Evolutionary conservation across 2,329 filamentous ascomycete genomes (phyloP).

Genomic region (Phialemoniopsis sp.): DNA sequence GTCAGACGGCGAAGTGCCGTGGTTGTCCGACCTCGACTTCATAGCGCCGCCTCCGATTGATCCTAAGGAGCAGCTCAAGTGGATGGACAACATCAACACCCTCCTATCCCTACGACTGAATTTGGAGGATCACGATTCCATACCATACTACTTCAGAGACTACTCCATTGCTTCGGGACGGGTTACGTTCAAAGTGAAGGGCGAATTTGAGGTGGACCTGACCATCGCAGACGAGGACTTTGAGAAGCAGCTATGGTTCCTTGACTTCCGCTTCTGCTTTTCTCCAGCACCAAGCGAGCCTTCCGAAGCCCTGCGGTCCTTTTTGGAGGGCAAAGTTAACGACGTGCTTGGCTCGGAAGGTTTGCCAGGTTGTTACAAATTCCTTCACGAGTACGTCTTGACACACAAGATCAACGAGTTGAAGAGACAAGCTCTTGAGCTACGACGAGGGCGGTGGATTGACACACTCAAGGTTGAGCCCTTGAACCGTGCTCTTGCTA

Average conservation of each 20-base stretch:
- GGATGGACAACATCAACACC: constrained; percentile 78
- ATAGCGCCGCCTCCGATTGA: constrained; percentile 70
- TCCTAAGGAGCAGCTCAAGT: constrained; percentile 66
- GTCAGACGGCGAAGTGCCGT: constrained; percentile 70
- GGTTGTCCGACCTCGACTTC: constrained; percentile 81
- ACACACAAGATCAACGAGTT: constrained; percentile 88
- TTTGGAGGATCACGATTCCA: constrained; percentile 72
- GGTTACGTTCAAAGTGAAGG: constrained; percentile 77
- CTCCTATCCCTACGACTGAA: constrained; percentile 79
- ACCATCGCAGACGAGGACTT: constrained; percentile 84
- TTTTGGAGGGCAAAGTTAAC: constrained; percentile 71
- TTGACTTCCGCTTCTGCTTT: constrained; percentile 85
- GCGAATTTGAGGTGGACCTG: constrained; percentile 90
- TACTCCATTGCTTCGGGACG: constrained; percentile 82
- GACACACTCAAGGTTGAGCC: constrained; percentile 73
- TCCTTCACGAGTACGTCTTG: constrained; percentile 81
- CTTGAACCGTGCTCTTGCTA: constrained; percentile 74
- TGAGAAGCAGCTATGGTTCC: constrained; percentile 84
- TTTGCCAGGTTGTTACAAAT: constrained; percentile 75
- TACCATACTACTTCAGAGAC: constrained; percentile 70
- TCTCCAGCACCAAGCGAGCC: constrained; percentile 60
- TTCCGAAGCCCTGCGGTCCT: constrained; percentile 57
- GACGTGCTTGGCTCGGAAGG: constrained; percentile 65
- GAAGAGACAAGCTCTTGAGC: constrained; percentile 67
- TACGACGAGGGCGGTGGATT: constrained; percentile 71